A percentile compares a stretch with the other conserved stretches of the same genome.
Conservation (phyloP, 1,284 basidiomycete species). For the Ganoderma multipileum region DNA sequence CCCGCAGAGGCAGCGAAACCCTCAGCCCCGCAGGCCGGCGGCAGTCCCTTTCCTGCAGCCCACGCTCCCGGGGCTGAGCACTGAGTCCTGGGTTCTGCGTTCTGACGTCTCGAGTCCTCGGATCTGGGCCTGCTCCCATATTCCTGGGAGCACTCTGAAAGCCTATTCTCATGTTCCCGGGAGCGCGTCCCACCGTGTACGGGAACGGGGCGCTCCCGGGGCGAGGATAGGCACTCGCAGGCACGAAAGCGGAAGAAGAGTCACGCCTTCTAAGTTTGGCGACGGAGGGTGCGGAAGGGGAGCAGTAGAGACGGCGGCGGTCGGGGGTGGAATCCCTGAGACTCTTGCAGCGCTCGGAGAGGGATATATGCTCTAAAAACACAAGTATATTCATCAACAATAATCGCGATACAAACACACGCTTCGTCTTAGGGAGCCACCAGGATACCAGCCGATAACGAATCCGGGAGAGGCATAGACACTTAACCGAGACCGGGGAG, state of each 20-base stretch:
- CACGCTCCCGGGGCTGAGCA: background rate
- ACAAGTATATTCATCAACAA: conserved; percentile 1
- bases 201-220: background rate
- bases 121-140: conserved; percentile 1
- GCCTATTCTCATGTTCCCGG: conserved; percentile 16
- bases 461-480: background rate
- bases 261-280: background rate
- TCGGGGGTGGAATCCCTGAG: background rate
- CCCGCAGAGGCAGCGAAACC: conserved; percentile 1
- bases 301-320: background rate
- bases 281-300: background rate
- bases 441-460: too few relatives aligned
- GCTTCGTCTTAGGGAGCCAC: background rate
- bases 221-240: background rate
- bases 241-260: background rate
- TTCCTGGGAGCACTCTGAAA: conserved; percentile 14
- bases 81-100: background rate
- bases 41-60: background rate
- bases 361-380: background rate
- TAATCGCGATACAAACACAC: background rate
- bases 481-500: background rate
- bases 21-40: background rate
- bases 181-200: conserved; percentile 3
- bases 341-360: too few relatives aligned
- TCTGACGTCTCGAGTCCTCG: background rate